A percentile compares a stretch with the other conserved stretches of the same genome.
These are phyloP conservation scores for Alternaria angustiovoidea DNA, from an alignment of 2,329 filamentous ascomycete species.

Conservation along the genomic window DNA sequence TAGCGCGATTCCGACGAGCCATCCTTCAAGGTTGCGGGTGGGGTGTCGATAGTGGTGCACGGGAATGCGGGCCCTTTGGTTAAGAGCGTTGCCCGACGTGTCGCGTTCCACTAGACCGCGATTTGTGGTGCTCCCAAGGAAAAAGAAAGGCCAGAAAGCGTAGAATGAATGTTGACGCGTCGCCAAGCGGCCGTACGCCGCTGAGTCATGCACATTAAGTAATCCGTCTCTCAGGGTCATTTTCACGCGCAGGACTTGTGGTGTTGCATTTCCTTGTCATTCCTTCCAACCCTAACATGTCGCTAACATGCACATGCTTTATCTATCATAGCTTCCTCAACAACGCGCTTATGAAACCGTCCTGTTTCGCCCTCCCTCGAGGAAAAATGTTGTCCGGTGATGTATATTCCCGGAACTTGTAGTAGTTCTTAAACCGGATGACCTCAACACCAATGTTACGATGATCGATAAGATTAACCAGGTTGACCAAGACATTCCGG, in stretches of 20 bases:
- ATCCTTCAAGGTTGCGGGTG: not conserved
- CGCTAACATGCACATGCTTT: not conserved
- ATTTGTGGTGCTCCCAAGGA: not conserved
- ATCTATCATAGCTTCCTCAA: slow-evolving; percentile 20
- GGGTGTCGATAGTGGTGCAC: not conserved
- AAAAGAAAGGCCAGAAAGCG: not conserved
- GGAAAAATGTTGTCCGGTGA: slow-evolving; percentile 12
- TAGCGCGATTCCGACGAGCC: not conserved
- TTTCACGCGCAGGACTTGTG: not conserved
- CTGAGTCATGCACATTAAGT: not conserved
- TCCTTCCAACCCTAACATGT: not conserved
- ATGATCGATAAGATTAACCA: slow-evolving; percentile 33
- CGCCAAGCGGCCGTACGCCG: not conserved
- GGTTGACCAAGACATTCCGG: slow-evolving; percentile 25
- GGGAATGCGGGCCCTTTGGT: not conserved
- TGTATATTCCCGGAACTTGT: slow-evolving; percentile 23
- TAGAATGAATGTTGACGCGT: not conserved
- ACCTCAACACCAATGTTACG: slow-evolving; percentile 19
- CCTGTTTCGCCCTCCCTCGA: slow-evolving; percentile 23
- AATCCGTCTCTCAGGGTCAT: not conserved
- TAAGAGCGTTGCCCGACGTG: not conserved
- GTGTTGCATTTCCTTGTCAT: not conserved
- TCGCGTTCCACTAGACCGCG: not conserved
- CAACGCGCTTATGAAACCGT: slow-evolving; percentile 32
- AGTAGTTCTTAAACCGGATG: slow-evolving; percentile 21